Base-by-base conservation (phyloP, 2,329 filamentous ascomycete genomes). In the Fusarium acutatum region DNA sequence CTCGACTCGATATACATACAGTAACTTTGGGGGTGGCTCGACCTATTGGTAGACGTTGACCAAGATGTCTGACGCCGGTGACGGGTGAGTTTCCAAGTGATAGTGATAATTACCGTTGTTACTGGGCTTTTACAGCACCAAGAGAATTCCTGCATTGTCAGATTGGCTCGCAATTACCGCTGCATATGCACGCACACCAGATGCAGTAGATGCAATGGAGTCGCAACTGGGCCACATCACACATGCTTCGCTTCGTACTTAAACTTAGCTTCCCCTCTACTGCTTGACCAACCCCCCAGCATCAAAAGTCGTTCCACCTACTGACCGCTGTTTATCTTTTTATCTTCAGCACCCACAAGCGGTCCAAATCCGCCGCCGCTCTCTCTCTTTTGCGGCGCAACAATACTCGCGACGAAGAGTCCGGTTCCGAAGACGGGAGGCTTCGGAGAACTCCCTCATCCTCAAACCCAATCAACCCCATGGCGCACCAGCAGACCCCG, bases 341-440 rank as follows among this genome's bases (percentile, higher is more conserved):
- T 52, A 67, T 73, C 67, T 73, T 41, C 62, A 78, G 75, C 72
- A 72, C 60, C 67, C 88, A 89, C 77, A 88, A 86, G 81, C 87
- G 86, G 69, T 88, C 88, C 64, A 90, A 87, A 79, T 89, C 85
- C 58, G 76, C 86, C 44, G 83, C 84, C 57, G 84, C 87, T 52
- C 80, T 90, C 73, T 84, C 88, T 79, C 79, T 91, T 78, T 81
- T 91, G 79, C 84, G 88, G 69, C 85, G 87, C 72, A 87, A 84
- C 76, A 86, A 88, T 60, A 82, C 81, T 71, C 83, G 84, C 71
- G 84, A 85, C 75, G 85, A 88, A 79, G 87, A 89, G 76, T 88
- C 88, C 67, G 86, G 87, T 72, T 83, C 82, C 60, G 86, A 88
- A 77, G 87, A 88, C 80, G 84, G 84, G 71, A 85, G 83, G 72